These are phyloP conservation scores for Alternaria panax DNA, from an alignment of 2,329 filamentous ascomycete species.

Conservation along the genomic window DNA sequence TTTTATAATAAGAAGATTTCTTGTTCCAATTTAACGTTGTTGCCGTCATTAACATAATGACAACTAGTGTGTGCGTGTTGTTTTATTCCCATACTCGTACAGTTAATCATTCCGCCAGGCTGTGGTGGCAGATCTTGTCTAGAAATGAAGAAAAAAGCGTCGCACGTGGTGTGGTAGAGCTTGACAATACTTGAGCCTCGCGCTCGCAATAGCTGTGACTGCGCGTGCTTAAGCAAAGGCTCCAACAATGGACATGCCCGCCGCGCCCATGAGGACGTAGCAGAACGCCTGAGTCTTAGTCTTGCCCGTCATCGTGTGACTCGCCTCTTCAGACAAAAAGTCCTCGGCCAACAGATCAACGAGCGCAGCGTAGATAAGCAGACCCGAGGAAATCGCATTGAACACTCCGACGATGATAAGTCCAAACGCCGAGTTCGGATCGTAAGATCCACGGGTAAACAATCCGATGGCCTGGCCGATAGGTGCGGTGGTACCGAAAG, in stretches of 20 bases:
- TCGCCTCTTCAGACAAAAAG: conserved; percentile 63
- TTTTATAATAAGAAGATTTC: conserved; percentile 29
- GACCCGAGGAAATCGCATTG: conserved; percentile 70
- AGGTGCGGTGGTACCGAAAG: conserved; percentile 69
- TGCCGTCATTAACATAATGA: conserved; percentile 3
- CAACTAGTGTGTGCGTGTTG: background rate
- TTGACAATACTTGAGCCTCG: background rate
- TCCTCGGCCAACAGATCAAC: conserved; percentile 71
- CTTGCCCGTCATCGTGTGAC: conserved; percentile 59
- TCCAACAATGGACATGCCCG: conserved; percentile 41
- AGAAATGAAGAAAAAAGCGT: conserved; percentile 5
- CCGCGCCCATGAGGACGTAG: conserved; percentile 49
- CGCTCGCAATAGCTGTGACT: background rate
- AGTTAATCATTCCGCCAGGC: conserved; percentile 12
- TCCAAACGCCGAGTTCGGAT: conserved; percentile 69
- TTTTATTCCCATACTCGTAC: conserved; percentile 22
- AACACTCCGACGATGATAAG: conserved; percentile 70
- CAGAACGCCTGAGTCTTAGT: conserved; percentile 63
- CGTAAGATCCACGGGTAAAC: conserved; percentile 63
- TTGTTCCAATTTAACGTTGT: conserved; percentile 23
- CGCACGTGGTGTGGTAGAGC: conserved; percentile 17
- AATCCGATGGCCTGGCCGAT: conserved; percentile 72
- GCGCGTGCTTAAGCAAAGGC: conserved; percentile 9
- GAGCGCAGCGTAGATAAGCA: conserved; percentile 68
- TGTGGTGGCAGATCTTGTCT: background rate